Base-by-base conservation (phyloP, 768 basidiomycete genomes). In the Lentinula detonsa region DNA sequence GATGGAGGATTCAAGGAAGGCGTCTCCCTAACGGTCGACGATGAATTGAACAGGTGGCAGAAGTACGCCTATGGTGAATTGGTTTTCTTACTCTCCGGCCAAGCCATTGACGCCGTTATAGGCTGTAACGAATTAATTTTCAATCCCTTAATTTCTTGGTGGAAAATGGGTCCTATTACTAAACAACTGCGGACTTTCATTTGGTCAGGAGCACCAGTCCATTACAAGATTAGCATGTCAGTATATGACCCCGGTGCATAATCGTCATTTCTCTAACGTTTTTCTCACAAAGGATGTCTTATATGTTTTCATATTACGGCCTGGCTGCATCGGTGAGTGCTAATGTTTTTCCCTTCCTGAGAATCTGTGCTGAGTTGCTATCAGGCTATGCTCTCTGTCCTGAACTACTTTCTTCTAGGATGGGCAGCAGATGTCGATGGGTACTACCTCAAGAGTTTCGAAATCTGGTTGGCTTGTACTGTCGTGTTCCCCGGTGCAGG, bases 1-100 rank as follows among this genome's bases (percentile, higher is more conserved):
- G 81, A 89, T 21, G 86, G 91, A 52, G 89, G 85, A 1, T 95
- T 95, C 78, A 90, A 93, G 75, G 94, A 96, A 68, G 94, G 94
- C 63, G 93, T 96, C 18, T 91, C 89, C 0, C 76, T 96, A 15
- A 95, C 94, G 0, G 86, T 86, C 59, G 92, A 94, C 56, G 94
- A 96, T 67, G 94, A 96, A 71, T 75, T 96, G 8, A 95, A 95
- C 66, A 74, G 94, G 2, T 96, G 94, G 94, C 91, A 95, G 63
- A 96, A 95, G 69, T 92, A 91, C 63, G 78, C 88, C 0, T 91
- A 90, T 72, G 90, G 87, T 82, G 67, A 56, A 68, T 4, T 59
- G 72, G 66, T 7, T n/a, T 57, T 21, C 21, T 23, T 50, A 37
- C n/a, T 10, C 33, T 43, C 5, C 2, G 23, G 23, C 33, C 8